Conservation (phyloP, 495 filamentous ascomycete genomes). For the Daldinia vernicosa region DNA sequence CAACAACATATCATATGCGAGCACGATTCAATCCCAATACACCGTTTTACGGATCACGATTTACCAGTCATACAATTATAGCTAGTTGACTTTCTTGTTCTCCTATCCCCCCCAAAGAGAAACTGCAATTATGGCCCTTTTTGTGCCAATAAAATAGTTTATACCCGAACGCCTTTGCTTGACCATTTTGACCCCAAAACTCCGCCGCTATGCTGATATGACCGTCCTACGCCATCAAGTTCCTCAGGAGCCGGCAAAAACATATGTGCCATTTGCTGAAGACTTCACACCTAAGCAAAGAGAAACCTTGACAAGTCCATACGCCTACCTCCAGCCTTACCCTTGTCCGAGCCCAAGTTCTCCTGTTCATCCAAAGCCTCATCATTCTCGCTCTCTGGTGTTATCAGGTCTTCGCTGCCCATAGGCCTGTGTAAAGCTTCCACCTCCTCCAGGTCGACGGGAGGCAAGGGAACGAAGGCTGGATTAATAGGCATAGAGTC, state of each 20-base stretch:
- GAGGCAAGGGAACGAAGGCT: conserved; percentile 53
- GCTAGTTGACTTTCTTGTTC: background rate
- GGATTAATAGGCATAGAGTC: conserved; percentile 51
- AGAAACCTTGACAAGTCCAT: conserved; percentile 65
- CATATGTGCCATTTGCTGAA: background rate
- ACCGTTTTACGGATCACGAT: background rate
- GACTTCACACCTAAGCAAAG: conserved; percentile 50
- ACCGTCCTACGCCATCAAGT: background rate
- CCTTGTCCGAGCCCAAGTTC: conserved; percentile 29
- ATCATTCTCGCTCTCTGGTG: conserved; percentile 71
- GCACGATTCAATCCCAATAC: background rate
- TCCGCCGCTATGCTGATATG: conserved; percentile 35
- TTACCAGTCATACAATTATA: background rate
- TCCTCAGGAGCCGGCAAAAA: background rate
- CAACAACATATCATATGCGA: background rate
- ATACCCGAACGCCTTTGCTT: conserved; percentile 16
- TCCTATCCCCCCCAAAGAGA: background rate
- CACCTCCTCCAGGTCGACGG: conserved; percentile 52
- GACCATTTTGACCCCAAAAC: conserved; percentile 15
- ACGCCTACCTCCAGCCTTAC: conserved; percentile 22
- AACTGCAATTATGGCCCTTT: background rate
- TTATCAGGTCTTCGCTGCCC: conserved; percentile 81
- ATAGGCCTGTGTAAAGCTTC: conserved; percentile 51
- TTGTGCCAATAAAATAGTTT: background rate
- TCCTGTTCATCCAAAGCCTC: conserved; percentile 45